These are phyloP conservation scores for Ceratobasidium sp. DNA, from an alignment of 1,284 basidiomycete genomes.

Conservation along the genomic window DNA sequence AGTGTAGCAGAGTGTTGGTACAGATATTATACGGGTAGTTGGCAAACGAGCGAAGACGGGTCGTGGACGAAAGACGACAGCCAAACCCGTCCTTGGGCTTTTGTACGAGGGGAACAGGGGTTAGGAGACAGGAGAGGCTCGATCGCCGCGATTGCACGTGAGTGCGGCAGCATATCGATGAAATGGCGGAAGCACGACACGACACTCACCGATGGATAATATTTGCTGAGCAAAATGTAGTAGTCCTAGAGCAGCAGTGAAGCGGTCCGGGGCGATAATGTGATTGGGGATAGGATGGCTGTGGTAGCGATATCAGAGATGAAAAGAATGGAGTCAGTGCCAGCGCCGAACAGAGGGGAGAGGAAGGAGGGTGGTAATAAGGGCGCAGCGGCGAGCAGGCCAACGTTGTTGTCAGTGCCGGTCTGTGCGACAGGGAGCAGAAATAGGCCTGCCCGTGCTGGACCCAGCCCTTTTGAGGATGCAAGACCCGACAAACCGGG, in stretches of 20 bases:
- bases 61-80: constrained; percentile 9
- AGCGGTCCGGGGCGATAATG: constrained; percentile 37
- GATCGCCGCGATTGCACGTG: constrained; percentile 11
- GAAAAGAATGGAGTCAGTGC: constrained; percentile 35
- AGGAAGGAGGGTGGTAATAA: constrained; percentile 22
- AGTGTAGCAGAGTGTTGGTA: constrained; percentile 32
- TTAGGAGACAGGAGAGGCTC: neutral
- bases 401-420: constrained; percentile 32
- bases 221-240: constrained; percentile 20
- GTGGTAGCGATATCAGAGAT: constrained; percentile 25
- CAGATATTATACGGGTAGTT: constrained; percentile 5
- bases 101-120: neutral
- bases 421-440: constrained; percentile 30
- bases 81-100: neutral
- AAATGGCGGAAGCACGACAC: neutral
- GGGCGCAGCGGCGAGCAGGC: constrained; percentile 4
- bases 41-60: constrained; percentile 24
- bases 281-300: constrained; percentile 22
- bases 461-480: constrained; percentile 17
- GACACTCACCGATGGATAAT: constrained; percentile 24
- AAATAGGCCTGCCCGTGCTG: constrained; percentile 12
- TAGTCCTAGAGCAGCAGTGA: constrained; percentile 42
- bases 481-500: constrained; percentile 13
- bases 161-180: constrained; percentile 5
- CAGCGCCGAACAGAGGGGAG: constrained; percentile 40